Base-by-base conservation (phyloP, 2,329 filamentous ascomycete species). In the Macrophomina phaseolina region DNA sequence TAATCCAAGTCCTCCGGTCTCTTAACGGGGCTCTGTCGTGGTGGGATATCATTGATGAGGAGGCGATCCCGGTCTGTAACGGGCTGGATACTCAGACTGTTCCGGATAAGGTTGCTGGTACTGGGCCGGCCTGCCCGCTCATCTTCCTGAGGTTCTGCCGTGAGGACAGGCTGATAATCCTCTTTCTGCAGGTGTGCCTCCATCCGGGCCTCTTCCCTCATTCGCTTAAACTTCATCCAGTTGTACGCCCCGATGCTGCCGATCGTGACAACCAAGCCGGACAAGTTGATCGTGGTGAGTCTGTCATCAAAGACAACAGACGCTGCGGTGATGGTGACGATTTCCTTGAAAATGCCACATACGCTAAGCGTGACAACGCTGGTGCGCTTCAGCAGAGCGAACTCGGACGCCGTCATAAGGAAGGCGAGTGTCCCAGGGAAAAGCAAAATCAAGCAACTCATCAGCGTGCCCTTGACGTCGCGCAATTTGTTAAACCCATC, bases 271-370 rank as follows among this genome's bases (percentile, higher is more conserved):
- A 96, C 75, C 12, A 99, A 83, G 7, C 95, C 95, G 16, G 91
- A 86, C 9, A 97, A 82, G 77, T 99, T 99, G 82, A 99, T 88
- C 0, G 90, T 83, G 0, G 94, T 97, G 53, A 99, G 86, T 58
- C 86, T 87, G 76, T 99, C 95, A 73, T 95, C 87, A 82, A 97
- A 99, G 4, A 97, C 89, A 34, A 96, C 78, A 8, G 93, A 91
- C 0, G 94, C 94, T 0, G 93, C 93, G 48, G 88, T 90, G 74
- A 99, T 98, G 14, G 95, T 99, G 65, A 99, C 90, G 48, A 98
- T 95, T 81, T 99, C 95, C 78, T 99, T 99, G 85, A 99, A 98
- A 69, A 99, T 98, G 68, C 95, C 95, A 69, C 94, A 97, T 72
- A 99, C 97, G 62, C 91, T 96, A 53, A 99, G 85, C 0, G 95